Base-by-base conservation (phyloP, 257 asterid species). In the Henckelia pumila region DNA sequence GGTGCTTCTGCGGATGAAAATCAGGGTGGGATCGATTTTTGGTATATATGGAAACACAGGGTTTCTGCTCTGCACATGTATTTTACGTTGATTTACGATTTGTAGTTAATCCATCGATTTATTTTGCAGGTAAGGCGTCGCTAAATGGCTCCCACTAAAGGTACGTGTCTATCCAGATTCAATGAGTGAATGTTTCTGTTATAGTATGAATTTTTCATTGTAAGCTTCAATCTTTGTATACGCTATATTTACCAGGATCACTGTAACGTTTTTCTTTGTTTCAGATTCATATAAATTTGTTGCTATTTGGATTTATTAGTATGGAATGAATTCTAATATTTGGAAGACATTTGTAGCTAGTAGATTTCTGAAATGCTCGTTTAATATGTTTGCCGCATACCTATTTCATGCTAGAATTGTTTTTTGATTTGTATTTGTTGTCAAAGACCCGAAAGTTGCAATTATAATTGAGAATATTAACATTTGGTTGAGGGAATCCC, bases 141-240 rank as follows among this genome's bases (percentile, higher is more conserved):
- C 25, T 9, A 53, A 67, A 80, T 80, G 84, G 74, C 81, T 58
- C 84, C 83, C 19, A 74, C 73, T 60, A 76, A 77, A 71, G 82
- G 82, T 80, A 56, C 29, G 66, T 19, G 14, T 37, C 24, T 75
- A 26, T 52, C 3, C 6, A 16, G 55, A 17, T 47, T 47, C 16
- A 16, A 47, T 47, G 20, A 17, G 17, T 5, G 20, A 5, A 0
- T 47, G 55, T 47, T 17, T 47, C 55, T 17, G 8, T 13, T 14
- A 47, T 7, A 47, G 55, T 5, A 14, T 47, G 14, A 47, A 47
- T 47, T 17, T 20, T 47, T 4, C 7, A 17, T 5, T 16, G 21
- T 16, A 17, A 47, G 55, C 8, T 47, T 47, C 55, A 16, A 17
- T 47, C n/a, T 17, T 4, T 47, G 2, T 4, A 21, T 16, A n/a